phyloP scores from a whole-genome alignment of 2,329 filamentous ascomycete genomes.

The Clarireedia hainanense region DNA sequence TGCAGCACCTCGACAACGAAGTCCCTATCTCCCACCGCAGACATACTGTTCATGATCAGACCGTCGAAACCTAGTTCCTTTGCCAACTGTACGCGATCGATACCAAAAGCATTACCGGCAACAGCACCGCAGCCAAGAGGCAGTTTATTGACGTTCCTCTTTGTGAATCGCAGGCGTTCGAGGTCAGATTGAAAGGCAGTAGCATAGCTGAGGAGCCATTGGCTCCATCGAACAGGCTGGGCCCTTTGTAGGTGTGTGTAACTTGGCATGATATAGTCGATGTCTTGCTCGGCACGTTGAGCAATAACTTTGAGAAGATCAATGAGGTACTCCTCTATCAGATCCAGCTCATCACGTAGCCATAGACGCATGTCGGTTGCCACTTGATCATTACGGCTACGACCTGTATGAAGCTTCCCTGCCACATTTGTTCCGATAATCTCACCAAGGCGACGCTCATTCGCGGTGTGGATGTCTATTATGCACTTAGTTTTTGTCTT shows the following conservation, averaged over 20 bases:
- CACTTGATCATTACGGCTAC: conserved; percentile 85
- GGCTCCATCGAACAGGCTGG: conserved; percentile 70
- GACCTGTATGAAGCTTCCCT: conserved; percentile 83
- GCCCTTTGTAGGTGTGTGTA: conserved; percentile 85
- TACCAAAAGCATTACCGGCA: conserved; percentile 73
- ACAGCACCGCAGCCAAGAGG: conserved; percentile 44
- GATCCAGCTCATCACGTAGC: conserved; percentile 66
- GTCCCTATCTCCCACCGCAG: conserved; percentile 55
- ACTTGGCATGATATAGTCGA: conserved; percentile 71
- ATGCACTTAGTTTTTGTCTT: too few relatives aligned
- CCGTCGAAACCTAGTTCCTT: conserved; percentile 74
- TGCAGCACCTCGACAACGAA: conserved; percentile 77
- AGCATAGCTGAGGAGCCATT: conserved; percentile 73
- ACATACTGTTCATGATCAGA: conserved; percentile 70
- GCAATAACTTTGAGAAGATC: conserved; percentile 63
- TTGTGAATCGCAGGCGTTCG: conserved; percentile 66
- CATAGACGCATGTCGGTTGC: conserved; percentile 87
- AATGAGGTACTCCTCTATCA: conserved; percentile 60
- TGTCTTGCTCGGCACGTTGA: conserved; percentile 62
- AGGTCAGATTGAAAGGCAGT: conserved; percentile 66
- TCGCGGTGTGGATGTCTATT: conserved; percentile 56
- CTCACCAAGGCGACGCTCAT: conserved; percentile 68
- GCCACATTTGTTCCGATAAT: conserved; percentile 79
- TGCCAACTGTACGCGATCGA: conserved; percentile 73
- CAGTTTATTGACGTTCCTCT: conserved; percentile 62